A percentile compares a stretch with the other conserved stretches of the same genome.
Conservation (phyloP, 371 early-diverging fungal genomes). For the Thermomucor indicae-seudaticae region DNA sequence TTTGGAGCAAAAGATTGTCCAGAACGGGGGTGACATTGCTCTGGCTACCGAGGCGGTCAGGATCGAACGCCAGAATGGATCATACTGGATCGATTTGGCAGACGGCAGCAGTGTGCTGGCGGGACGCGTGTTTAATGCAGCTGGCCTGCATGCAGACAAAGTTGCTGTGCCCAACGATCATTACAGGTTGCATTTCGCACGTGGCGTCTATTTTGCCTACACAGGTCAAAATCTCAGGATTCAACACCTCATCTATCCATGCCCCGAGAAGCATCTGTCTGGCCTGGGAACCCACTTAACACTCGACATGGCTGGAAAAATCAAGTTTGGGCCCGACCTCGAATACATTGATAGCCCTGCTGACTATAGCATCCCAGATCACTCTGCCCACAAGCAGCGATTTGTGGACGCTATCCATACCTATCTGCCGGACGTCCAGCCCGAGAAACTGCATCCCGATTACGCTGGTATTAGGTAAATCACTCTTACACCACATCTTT, state of each 20-base stretch:
- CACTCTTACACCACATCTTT: background rate
- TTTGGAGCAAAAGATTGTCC: conserved; percentile 37
- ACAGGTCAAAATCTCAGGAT: conserved; percentile 35
- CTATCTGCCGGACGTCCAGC: conserved; percentile 61
- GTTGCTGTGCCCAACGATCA: conserved; percentile 44
- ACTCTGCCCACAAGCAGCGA: conserved; percentile 24
- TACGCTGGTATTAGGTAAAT: conserved; percentile 78
- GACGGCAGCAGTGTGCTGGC: conserved; percentile 45
- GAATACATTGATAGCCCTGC: conserved; percentile 49
- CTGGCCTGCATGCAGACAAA: conserved; percentile 71
- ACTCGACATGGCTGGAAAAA: conserved; percentile 70
- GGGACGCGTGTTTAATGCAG: conserved; percentile 70
- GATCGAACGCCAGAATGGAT: conserved; percentile 29
- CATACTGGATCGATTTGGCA: conserved; percentile 45
- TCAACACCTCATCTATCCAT: conserved; percentile 79
- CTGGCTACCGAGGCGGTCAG: conserved; percentile 43
- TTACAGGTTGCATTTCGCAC: conserved; percentile 61
- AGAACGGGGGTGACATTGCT: conserved; percentile 48
- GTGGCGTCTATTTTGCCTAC: conserved; percentile 77
- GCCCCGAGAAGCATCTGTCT: conserved; percentile 70
- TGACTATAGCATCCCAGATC: conserved; percentile 59
- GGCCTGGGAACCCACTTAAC: conserved; percentile 84
- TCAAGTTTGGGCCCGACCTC: conserved; percentile 85
- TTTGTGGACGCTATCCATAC: conserved; percentile 55
- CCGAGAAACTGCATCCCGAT: conserved; percentile 60